Conservation (phyloP, 140 eudicot genomes). For the Senecio squalidus region DNA sequence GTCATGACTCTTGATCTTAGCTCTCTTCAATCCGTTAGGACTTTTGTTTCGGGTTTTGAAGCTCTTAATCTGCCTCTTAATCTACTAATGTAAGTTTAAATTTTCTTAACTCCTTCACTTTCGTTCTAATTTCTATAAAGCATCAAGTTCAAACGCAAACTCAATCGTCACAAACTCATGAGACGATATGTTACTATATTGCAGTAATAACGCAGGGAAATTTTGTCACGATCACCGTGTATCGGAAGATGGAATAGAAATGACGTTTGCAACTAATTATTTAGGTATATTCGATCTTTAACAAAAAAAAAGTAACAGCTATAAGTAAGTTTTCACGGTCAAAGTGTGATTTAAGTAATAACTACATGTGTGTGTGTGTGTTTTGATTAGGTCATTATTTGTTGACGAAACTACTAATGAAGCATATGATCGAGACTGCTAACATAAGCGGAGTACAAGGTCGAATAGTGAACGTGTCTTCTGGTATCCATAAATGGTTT, state of each 20-base stretch:
- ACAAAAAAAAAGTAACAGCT: too few relatives aligned
- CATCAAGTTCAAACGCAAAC: too few relatives aligned
- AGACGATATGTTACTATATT: background rate
- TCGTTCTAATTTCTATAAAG: too few relatives aligned
- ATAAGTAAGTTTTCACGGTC: too few relatives aligned
- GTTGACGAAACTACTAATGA: conserved; percentile 66
- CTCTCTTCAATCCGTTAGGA: conserved; percentile 56
- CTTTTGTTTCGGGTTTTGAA: conserved; percentile 48
- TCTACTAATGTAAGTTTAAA: conserved; percentile 44
- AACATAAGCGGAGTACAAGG: conserved; percentile 54
- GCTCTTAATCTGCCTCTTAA: conserved; percentile 60
- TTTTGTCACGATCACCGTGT: conserved; percentile 45
- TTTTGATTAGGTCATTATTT: conserved; percentile 60
- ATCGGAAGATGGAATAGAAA: conserved; percentile 79
- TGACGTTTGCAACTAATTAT: conserved; percentile 86
- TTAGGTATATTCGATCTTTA: too few relatives aligned
- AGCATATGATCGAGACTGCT: conserved; percentile 71
- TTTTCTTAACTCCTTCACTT: background rate
- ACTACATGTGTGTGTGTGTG: too few relatives aligned
- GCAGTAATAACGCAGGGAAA: conserved; percentile 86
- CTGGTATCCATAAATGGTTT: conserved; percentile 77
- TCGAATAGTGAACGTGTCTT: conserved; percentile 77
- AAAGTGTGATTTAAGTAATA: too few relatives aligned
- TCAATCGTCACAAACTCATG: background rate
- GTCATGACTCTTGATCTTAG: conserved; percentile 54